Base-by-base conservation (phyloP, 2,329 filamentous ascomycete genomes). In the Scolecobasidium constrictum region DNA sequence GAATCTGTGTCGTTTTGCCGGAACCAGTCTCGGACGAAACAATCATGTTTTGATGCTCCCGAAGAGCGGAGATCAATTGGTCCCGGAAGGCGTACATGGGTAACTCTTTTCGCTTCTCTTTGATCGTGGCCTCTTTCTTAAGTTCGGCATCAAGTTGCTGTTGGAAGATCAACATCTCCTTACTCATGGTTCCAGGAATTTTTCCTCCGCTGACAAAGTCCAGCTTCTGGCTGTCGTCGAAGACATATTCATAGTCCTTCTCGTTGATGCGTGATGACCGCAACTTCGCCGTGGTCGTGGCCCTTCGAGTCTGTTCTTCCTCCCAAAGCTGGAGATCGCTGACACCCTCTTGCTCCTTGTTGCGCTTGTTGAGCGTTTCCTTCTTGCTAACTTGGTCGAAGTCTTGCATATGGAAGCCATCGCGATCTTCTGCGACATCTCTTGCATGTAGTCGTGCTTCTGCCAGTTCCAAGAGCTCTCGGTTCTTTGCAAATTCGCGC, bases 321-420 rank as follows among this genome's bases (percentile, higher is more conserved):
- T 98, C 92, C 90, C 90, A 98, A 56, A 94, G 85, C 48, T 98
- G 88, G 49, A 94, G 84, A 59, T 98, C 92, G 0, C 87, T 94
- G 45, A 94, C 77, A 53, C 93, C 85, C 52, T 94, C 87, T 47
- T 77, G 75, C 48, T 95, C 88, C 3, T 94, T 81, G 52, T 94
- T 90, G 40, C 88, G 78, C 59, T 86, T 88, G 64, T 94, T 94
- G 9, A 98, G 71, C 0, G 85, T 86, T 58, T 84, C 83, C 58
- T 83, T 87, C 52, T 74, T 73, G 57, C 94, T 84, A 48, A 94
- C 81, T 56, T 93, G 92, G 17, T 86, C 87, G 62, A 90, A 88
- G 58, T 93, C 87, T 0, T 85, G 94, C 48, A 94, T 90, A 57
- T 94, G 94, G 63, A 96, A 98, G 2, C 90, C 90, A 65, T 95